Conservation (phyloP, 2,329 filamentous ascomycete genomes). For the Dothistroma pini region DNA sequence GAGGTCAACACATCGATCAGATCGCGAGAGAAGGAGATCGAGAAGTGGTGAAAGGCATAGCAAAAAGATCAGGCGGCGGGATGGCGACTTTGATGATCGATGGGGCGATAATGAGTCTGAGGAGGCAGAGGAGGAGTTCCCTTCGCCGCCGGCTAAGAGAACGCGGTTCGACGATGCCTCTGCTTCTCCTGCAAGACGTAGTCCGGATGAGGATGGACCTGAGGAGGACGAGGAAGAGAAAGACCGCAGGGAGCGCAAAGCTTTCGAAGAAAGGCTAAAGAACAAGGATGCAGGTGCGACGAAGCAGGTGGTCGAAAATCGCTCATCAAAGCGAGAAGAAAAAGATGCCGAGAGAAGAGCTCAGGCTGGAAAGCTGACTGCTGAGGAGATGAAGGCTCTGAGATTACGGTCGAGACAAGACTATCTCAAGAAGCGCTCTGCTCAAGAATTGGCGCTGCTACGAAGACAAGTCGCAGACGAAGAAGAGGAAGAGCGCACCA, state of each 20-base stretch:
- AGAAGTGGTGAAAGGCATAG: constrained; percentile 39
- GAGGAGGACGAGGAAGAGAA: constrained; percentile 44
- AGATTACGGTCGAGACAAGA: constrained; percentile 82
- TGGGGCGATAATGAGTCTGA: constrained; percentile 74
- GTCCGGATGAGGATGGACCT: constrained; percentile 20
- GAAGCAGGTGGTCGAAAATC: constrained; percentile 64
- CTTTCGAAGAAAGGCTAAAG: constrained; percentile 71
- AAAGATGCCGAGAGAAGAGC: constrained; percentile 56
- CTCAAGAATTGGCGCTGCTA: constrained; percentile 79
- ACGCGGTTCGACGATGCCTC: constrained; percentile 61
- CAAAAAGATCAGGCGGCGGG: constrained; percentile 51
- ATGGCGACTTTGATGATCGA: constrained; percentile 66
- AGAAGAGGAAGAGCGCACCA: constrained; percentile 68
- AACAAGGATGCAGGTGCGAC: constrained; percentile 67
- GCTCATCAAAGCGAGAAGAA: constrained; percentile 42
- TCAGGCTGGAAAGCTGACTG: constrained; percentile 61
- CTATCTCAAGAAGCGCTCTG: constrained; percentile 89
- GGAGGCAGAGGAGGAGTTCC: constrained; percentile 56
- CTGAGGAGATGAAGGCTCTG: constrained; percentile 73
- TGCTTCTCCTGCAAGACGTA: constrained; percentile 26
- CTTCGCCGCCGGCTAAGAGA: constrained; percentile 68
- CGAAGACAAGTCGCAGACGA: constrained; percentile 90
- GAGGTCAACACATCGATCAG: constrained; percentile 38
- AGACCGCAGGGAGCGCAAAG: constrained; percentile 72
- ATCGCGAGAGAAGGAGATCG: constrained; percentile 35